Evolutionary conservation across 768 basidiomycete species (phyloP), one percentile per base, ranked within the genome.

Genomic region (Tricholoma terreum): DNA sequence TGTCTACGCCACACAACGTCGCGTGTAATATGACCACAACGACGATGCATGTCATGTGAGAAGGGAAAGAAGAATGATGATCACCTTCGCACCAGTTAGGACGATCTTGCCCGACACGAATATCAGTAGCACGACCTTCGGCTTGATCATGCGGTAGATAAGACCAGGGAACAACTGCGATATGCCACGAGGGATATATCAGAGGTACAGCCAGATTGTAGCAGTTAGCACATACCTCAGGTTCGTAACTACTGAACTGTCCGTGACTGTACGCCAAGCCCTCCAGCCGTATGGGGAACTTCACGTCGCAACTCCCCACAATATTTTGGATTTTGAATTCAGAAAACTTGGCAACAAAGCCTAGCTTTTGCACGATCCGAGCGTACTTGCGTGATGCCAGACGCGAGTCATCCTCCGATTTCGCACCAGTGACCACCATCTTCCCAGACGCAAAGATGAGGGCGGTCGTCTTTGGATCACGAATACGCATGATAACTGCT

Each of bases 311-410:
- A 69, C 87, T 90, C 46, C 95, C 96, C 33, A 98, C 97, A 49
- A 98, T 98, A 74, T 98, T 99, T 80, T 98, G 96, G 51, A 98
- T 98, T 78, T 98, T 99, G 80, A 98, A 98, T 73, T 99, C 96
- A 38, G 92, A 93, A 73, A 98, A 98, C 77, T 98, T 98, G 66
- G 96, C 95, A 61, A 98, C 96, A 75, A 99, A 99, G 27, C 97
- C 97, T 53, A 98, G 87, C 75, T 99, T 98, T 80, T 98, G 97
- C 38, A 99, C 94, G 69, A 99, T 99, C 52, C 97, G 89, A 46
- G 97, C 97, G 75, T 98, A 98, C 76, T 99, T 99, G 71, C 96
- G 88, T 65, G 94, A 96, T 52, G 97, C 96, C 60, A 98, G 78
- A 51, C 95, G 85, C 65, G 94, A 95, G 69, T 99, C 95, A 73